Evolutionary conservation across 352 stramenopile species (phyloP).

Genomic region (Pythium catenulatum): DNA sequence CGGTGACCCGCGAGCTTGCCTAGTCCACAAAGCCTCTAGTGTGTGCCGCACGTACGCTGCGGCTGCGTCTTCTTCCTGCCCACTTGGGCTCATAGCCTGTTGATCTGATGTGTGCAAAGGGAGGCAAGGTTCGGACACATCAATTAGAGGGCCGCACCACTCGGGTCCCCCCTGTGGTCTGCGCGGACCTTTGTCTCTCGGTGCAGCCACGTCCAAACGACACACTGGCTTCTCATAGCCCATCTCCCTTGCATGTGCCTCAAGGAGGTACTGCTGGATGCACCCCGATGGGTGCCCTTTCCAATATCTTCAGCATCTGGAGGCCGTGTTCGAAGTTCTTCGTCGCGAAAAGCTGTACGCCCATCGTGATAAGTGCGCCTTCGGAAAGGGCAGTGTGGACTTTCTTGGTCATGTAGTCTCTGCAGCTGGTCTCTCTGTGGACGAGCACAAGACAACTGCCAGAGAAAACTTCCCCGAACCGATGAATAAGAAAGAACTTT

Average conservation of each 20-base stretch:
- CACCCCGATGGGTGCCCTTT: background rate
- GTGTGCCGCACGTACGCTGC: background rate
- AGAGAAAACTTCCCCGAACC: background rate
- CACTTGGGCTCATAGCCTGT: slow-evolving; percentile 9
- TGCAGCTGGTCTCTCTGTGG: background rate
- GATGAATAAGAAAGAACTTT: background rate
- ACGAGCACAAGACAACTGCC: background rate
- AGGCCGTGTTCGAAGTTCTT: background rate
- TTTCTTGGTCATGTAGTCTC: background rate
- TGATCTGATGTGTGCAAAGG: background rate
- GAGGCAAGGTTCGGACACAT: background rate
- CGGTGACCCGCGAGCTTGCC: background rate
- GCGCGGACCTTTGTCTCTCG: background rate
- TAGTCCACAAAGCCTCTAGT: background rate
- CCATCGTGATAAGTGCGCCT: background rate
- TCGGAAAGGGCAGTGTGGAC: background rate
- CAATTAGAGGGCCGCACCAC: too few relatives aligned
- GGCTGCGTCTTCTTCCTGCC: background rate
- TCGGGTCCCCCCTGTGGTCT: background rate
- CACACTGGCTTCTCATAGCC: background rate
- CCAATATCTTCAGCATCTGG: too few relatives aligned
- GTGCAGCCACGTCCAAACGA: background rate
- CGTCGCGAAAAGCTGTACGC: background rate
- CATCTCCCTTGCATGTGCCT: too few relatives aligned
- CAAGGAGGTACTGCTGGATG: background rate